These are phyloP conservation scores for Betula pendula DNA, from an alignment of 306 rosid genomes.

Conservation along the genomic window DNA sequence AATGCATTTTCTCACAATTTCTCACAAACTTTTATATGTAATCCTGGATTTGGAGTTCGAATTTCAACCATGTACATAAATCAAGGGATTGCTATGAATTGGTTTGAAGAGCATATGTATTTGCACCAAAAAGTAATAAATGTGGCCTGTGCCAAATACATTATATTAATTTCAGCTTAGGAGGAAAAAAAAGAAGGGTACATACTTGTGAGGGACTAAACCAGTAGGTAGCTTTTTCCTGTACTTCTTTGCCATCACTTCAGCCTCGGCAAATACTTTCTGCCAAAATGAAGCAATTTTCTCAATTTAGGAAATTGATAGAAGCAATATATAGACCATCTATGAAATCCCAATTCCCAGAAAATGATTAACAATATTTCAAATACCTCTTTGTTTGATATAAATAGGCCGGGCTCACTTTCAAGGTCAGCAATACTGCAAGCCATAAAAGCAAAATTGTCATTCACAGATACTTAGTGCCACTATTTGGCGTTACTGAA, in stretches of 20 bases:
- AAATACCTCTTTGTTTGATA: conserved; percentile 70
- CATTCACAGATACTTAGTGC: conserved; percentile 9
- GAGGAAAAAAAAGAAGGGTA: too few species aligned
- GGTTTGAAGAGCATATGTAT: too few species aligned
- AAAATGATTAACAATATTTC: neutral
- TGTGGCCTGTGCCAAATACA: too few species aligned
- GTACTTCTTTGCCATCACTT: conserved; percentile 75
- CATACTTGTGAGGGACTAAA: conserved; percentile 21
- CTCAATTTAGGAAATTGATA: neutral
- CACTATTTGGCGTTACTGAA: neutral
- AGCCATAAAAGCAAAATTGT: conserved; percentile 30
- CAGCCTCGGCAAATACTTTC: conserved; percentile 79
- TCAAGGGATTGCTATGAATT: too few species aligned
- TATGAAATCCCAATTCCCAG: conserved; percentile 6
- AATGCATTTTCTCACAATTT: too few species aligned
- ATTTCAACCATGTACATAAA: too few species aligned
- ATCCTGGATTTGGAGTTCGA: too few species aligned
- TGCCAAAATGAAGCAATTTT: conserved; percentile 25
- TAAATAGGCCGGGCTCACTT: conserved; percentile 85
- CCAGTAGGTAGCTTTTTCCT: conserved; percentile 59
- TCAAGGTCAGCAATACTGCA: conserved; percentile 92
- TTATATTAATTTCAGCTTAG: too few species aligned
- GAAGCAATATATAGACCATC: conserved; percentile 14
- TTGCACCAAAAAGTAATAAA: too few species aligned
- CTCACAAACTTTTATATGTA: too few species aligned